Conservation (phyloP, 2,329 filamentous ascomycete species). For the Pseudonectria foliicola region DNA sequence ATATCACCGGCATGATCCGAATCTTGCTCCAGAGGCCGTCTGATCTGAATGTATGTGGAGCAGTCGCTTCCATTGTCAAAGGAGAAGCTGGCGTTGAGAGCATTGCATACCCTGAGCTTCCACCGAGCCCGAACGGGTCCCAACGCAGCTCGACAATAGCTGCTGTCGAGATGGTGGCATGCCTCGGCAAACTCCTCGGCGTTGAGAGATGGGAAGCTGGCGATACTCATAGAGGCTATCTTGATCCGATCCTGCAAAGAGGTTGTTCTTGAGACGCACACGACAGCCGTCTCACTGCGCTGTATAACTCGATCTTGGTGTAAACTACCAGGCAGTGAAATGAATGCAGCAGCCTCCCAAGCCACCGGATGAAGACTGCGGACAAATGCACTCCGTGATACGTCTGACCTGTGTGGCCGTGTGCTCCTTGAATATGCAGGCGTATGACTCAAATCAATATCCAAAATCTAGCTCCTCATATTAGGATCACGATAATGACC, state of each 20-base stretch:
- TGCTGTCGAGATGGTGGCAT: conserved; percentile 55
- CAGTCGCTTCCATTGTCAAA: conserved; percentile 30
- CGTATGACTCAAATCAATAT: too few species aligned
- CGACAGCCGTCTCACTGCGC: too few species aligned
- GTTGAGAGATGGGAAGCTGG: conserved; percentile 54
- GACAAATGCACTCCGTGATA: too few species aligned
- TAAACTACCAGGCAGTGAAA: too few species aligned
- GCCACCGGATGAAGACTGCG: too few species aligned
- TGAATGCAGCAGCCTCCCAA: too few species aligned
- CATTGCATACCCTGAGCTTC: conserved; percentile 46
- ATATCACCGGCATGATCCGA: conserved; percentile 37
- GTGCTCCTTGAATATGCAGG: too few species aligned
- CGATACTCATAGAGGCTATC: conserved; percentile 31
- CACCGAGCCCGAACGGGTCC: conserved; percentile 47
- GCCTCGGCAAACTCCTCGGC: conserved; percentile 56
- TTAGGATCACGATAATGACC: too few species aligned
- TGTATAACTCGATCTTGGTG: too few species aligned
- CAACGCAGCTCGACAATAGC: conserved; percentile 51
- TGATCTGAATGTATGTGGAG: conserved; percentile 49
- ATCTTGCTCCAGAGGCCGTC: conserved; percentile 41
- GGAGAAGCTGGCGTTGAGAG: conserved; percentile 39
- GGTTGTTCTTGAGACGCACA: too few species aligned
- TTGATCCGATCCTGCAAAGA: neutral
- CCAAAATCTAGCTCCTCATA: too few species aligned
- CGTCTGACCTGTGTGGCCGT: too few species aligned